These are phyloP conservation scores for Rhynchospora breviuscula DNA, from an alignment of 176 grass and related monocot genomes.

Conservation along the genomic window DNA sequence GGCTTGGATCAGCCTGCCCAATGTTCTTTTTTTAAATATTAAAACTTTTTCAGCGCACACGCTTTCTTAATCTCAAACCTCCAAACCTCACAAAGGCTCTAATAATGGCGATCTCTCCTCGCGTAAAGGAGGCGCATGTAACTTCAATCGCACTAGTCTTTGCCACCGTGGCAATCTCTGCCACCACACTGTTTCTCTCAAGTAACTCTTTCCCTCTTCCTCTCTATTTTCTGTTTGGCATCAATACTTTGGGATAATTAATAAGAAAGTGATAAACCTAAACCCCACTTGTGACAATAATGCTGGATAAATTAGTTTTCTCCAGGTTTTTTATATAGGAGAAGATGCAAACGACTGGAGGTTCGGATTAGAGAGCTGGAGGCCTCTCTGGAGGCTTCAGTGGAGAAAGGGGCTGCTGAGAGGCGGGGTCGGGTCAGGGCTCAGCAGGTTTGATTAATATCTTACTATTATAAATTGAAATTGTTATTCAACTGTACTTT, in stretches of 20 bases:
- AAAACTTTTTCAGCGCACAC: neutral
- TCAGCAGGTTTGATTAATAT: conserved; percentile 49
- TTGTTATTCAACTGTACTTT: neutral
- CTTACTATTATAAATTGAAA: neutral
- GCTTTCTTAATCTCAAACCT: neutral
- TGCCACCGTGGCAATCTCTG: conserved; percentile 20
- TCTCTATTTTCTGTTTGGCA: neutral
- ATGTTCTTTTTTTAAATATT: neutral
- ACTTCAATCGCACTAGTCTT: conserved; percentile 20
- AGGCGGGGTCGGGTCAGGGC: conserved; percentile 63
- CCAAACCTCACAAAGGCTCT: neutral
- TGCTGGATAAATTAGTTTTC: neutral
- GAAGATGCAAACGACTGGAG: conserved; percentile 37
- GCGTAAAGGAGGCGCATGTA: conserved; percentile 5
- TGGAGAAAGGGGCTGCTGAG: conserved; percentile 63
- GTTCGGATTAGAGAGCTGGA: conserved; percentile 46
- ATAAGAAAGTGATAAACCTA: conserved; percentile 18
- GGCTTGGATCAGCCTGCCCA: too few species aligned
- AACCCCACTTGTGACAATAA: neutral
- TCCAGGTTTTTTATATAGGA: conserved; percentile 44
- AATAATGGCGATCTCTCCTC: conserved; percentile 39
- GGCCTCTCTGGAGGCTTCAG: conserved; percentile 32
- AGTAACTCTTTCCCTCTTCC: neutral
- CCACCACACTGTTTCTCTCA: conserved; percentile 30
- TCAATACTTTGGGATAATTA: neutral